Evolutionary conservation across 1,284 basidiomycete species (phyloP).

Genomic region (Cystobasidium pallidum): DNA sequence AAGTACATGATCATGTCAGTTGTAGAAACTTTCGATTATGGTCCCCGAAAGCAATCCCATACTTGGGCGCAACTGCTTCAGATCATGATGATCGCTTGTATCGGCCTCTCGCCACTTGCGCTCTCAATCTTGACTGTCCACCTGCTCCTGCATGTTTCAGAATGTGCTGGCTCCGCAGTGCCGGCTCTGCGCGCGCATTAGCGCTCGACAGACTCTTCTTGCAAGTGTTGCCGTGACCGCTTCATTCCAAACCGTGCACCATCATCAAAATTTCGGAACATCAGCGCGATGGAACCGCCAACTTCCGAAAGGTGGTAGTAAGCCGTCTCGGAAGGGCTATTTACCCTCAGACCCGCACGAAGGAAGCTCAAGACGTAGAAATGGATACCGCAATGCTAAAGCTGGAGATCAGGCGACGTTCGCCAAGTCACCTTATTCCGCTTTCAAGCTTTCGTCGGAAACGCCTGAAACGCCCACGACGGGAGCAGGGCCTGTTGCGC

Average conservation of each 20-base stretch:
- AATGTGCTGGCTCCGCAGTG: conserved; percentile 13
- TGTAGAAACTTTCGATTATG: too few species aligned
- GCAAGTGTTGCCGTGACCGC: background rate
- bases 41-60: too few species aligned
- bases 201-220: background rate
- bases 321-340: background rate
- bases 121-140: background rate
- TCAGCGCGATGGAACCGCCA: conserved; percentile 9
- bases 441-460: conserved; percentile 37
- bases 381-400: background rate
- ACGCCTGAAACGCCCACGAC: background rate
- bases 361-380: background rate
- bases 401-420: background rate
- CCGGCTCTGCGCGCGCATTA: conserved; percentile 3
- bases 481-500: background rate
- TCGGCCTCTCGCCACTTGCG: background rate
- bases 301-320: conserved; percentile 4
- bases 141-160: conserved; percentile 19
- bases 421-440: conserved; percentile 3
- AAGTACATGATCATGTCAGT: too few species aligned
- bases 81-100: background rate
- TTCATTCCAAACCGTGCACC: background rate
- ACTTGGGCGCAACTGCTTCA: background rate
- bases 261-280: conserved; percentile 20
- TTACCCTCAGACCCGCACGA: background rate